phyloP scores from a whole-genome alignment of 140 eudicot genomes.

The Artemisia princeps region DNA sequence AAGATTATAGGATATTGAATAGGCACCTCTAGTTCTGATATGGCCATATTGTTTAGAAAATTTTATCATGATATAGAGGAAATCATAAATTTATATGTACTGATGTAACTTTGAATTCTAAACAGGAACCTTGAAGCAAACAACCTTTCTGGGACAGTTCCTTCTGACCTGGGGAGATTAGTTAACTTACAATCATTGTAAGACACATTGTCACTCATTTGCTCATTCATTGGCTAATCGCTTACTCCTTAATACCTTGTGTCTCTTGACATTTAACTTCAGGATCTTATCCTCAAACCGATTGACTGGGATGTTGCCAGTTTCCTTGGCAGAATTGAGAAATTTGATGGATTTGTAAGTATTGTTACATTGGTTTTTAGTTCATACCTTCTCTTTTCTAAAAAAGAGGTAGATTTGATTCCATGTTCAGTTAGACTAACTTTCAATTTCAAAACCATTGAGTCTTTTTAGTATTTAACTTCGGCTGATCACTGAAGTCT shows the following conservation, averaged over 20 bases:
- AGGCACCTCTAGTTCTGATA: no score
- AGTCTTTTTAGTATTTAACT: background rate
- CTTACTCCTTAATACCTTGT: background rate
- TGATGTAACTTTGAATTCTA: conserved; percentile 16
- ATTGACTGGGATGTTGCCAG: conserved; percentile 53
- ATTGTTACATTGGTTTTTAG: conserved; percentile 4
- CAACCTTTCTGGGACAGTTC: conserved; percentile 52
- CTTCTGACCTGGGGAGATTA: conserved; percentile 56
- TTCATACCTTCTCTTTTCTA: background rate
- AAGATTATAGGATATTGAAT: no score
- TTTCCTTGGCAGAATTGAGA: conserved; percentile 38
- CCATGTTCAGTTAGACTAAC: background rate
- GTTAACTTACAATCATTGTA: conserved; percentile 47
- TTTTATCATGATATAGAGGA: no score
- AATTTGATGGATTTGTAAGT: conserved; percentile 64
- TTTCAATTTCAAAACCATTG: background rate
- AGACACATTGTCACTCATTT: conserved; percentile 19
- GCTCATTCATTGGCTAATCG: background rate
- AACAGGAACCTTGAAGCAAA: conserved; percentile 75
- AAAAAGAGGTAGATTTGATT: background rate
- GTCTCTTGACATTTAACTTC: conserved; percentile 23
- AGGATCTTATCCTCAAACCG: conserved; percentile 75
- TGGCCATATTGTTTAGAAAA: no score
- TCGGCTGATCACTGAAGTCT: background rate
- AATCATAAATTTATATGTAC: background rate